phyloP scores from a whole-genome alignment of 108 stramenopile genomes.

The Bacterosira constricta region DNA sequence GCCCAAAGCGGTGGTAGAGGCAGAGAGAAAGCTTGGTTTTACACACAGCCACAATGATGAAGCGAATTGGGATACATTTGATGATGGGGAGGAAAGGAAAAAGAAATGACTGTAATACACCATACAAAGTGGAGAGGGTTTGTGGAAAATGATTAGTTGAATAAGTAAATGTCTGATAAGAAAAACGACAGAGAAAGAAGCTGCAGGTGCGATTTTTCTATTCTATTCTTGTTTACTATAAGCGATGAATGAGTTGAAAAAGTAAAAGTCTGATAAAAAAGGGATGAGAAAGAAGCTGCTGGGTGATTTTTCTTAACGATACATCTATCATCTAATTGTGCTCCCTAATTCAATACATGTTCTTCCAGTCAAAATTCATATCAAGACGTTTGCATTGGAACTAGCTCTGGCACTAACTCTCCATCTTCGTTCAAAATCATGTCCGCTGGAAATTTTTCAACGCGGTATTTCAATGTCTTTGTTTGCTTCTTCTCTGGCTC shows the following conservation, averaged over 20 bases:
- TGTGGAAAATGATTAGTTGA: too few relatives aligned
- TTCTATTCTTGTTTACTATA: too few relatives aligned
- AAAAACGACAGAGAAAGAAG: too few relatives aligned
- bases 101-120: slow-evolving; percentile 1
- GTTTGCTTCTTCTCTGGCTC: slow-evolving; percentile 39
- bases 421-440: slow-evolving; percentile 53
- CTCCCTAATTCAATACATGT: too few relatives aligned
- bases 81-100: slow-evolving; percentile 41
- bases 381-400: slow-evolving; percentile 38
- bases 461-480: slow-evolving; percentile 45
- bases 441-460: slow-evolving; percentile 38
- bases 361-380: neutral
- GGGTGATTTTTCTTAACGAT: too few relatives aligned
- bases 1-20: slow-evolving; percentile 44
- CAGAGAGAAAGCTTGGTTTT: slow-evolving; percentile 65
- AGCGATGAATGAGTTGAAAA: too few relatives aligned
- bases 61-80: slow-evolving; percentile 71
- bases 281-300: too few relatives aligned
- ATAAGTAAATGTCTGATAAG: too few relatives aligned
- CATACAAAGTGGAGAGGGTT: neutral
- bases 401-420: slow-evolving; percentile 36
- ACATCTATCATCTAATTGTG: too few relatives aligned
- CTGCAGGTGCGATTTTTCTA: too few relatives aligned
- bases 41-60: slow-evolving; percentile 72
- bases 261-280: too few relatives aligned